Evolutionary conservation across 352 stramenopile genomes (phyloP).

Genomic region (Phytophthora constricta): DNA sequence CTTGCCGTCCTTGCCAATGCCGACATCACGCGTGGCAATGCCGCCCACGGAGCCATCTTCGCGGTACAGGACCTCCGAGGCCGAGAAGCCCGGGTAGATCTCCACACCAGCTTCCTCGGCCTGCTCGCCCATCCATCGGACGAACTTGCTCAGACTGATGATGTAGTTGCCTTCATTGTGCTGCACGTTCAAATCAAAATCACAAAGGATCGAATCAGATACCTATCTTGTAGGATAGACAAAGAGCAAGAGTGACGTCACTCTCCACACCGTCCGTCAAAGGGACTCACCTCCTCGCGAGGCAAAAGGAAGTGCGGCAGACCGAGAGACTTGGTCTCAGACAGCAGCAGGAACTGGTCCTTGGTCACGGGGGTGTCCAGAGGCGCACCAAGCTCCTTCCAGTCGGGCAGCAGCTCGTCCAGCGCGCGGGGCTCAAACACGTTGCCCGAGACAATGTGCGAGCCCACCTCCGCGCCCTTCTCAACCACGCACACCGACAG

Average conservation of each 20-base stretch:
- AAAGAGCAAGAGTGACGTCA: no score
- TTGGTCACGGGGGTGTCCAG: conserved; percentile 94
- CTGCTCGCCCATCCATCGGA: conserved; percentile 96
- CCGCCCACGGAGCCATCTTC: conserved; percentile 88
- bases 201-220: conserved; percentile 12
- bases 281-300: conserved; percentile 77
- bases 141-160: conserved; percentile 96
- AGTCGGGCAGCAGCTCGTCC: conserved; percentile 97
- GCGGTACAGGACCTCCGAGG: conserved; percentile 91
- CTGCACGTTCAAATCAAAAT: conserved; percentile 47
- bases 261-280: conserved; percentile 15
- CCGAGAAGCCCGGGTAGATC: conserved; percentile 99
- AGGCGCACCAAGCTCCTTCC: conserved; percentile 89
- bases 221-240: no score
- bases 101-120: conserved; percentile 98
- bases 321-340: conserved; percentile 83
- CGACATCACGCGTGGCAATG: conserved; percentile 98
- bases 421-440: conserved; percentile 98
- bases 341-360: conserved; percentile 95
- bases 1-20: conserved; percentile 96
- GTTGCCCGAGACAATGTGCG: conserved; percentile 98
- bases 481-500: conserved; percentile 96
- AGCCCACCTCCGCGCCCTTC: conserved; percentile 96
- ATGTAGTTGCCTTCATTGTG: conserved; percentile 99
- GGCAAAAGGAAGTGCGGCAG: conserved; percentile 95